phyloP scores from a whole-genome alignment of 2,329 filamentous ascomycete genomes.

The Ilyonectria mors-panacis region DNA sequence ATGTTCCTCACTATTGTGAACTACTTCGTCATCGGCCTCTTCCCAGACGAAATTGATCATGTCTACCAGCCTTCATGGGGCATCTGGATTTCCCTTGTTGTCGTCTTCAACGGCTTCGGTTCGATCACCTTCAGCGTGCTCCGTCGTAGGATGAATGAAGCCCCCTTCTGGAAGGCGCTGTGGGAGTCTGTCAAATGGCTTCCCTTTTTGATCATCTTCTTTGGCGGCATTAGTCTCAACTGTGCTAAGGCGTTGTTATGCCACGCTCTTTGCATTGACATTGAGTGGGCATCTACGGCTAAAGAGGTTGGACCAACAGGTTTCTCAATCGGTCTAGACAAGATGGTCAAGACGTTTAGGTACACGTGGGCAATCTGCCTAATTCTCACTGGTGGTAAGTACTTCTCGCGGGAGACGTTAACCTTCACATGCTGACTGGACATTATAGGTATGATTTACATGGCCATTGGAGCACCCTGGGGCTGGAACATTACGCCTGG shows the following conservation, averaged over 20 bases:
- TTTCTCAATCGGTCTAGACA: slow-evolving; percentile 53
- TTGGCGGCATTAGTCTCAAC: slow-evolving; percentile 49
- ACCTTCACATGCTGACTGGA: neutral
- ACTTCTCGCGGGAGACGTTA: neutral
- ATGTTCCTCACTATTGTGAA: slow-evolving; percentile 77
- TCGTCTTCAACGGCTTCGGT: slow-evolving; percentile 45
- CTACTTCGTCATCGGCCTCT: slow-evolving; percentile 82
- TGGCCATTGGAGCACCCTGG: slow-evolving; percentile 45
- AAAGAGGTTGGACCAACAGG: slow-evolving; percentile 49
- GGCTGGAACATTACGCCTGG: slow-evolving; percentile 46
- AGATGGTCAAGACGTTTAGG: slow-evolving; percentile 63
- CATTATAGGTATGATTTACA: slow-evolving; percentile 44
- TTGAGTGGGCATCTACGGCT: slow-evolving; percentile 49
- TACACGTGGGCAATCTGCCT: slow-evolving; percentile 50
- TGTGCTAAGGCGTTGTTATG: slow-evolving; percentile 48
- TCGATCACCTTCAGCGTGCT: slow-evolving; percentile 45
- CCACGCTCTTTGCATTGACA: slow-evolving; percentile 47
- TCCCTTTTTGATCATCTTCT: slow-evolving; percentile 49
- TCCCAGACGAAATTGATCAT: slow-evolving; percentile 75
- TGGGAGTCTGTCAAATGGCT: slow-evolving; percentile 47
- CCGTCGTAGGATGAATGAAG: slow-evolving; percentile 46
- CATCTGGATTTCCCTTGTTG: slow-evolving; percentile 66
- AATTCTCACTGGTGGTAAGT: slow-evolving; percentile 28
- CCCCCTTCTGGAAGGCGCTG: slow-evolving; percentile 45
- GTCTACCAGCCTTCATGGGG: slow-evolving; percentile 78